phyloP scores from a whole-genome alignment of 2,329 filamentous ascomycete genomes.

The Scedosporium boydii region DNA sequence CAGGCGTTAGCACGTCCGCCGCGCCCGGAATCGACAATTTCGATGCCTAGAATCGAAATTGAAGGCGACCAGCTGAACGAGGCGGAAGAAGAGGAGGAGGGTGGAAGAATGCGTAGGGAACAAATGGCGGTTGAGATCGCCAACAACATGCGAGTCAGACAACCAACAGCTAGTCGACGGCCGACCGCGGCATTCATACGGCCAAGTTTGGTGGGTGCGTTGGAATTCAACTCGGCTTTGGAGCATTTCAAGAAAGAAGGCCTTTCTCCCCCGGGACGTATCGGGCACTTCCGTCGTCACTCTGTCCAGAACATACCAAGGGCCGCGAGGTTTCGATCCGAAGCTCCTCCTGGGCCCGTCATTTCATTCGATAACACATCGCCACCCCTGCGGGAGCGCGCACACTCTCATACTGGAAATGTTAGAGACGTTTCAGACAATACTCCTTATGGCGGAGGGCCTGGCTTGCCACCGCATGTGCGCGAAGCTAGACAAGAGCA shows the following conservation, averaged over 20 bases:
- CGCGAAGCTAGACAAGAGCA: not conserved
- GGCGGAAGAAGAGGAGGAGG: slow-evolving; percentile 30
- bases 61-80: slow-evolving; percentile 25
- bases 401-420: slow-evolving; percentile 2
- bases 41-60: slow-evolving; percentile 29
- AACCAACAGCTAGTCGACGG: slow-evolving; percentile 54
- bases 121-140: slow-evolving; percentile 74
- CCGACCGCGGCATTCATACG: slow-evolving; percentile 78
- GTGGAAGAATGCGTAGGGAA: slow-evolving; percentile 39
- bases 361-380: not conserved
- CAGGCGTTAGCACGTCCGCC: slow-evolving; percentile 6
- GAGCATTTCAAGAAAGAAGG: slow-evolving; percentile 73
- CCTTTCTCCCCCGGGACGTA: not conserved
- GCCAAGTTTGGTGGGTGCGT: slow-evolving; percentile 82
- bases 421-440: not conserved
- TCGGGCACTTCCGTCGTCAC: not conserved
- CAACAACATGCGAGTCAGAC: slow-evolving; percentile 83
- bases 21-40: not conserved
- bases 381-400: not conserved
- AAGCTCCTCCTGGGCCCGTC: not conserved
- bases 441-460: not conserved
- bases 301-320: slow-evolving; percentile 2
- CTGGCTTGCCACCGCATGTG: not conserved
- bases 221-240: slow-evolving; percentile 87
- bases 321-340: not conserved